Evolutionary conservation across 2,329 filamentous ascomycete genomes (phyloP).

Genomic region (Penicillium sp.): DNA sequence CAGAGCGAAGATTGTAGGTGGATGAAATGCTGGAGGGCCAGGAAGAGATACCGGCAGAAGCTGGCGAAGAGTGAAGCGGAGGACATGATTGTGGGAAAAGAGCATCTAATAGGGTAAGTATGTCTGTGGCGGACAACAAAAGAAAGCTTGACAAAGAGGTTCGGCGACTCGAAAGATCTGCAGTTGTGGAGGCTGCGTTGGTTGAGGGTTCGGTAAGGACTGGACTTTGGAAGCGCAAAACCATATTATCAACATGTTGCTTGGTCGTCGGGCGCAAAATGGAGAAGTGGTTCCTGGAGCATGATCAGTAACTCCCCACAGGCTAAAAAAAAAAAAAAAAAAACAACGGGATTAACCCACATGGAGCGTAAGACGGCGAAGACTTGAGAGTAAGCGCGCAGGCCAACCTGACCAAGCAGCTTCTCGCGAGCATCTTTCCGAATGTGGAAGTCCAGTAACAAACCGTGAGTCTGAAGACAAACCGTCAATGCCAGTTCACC

Average conservation of each 20-base stretch:
- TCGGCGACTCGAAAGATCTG: constrained; percentile 50
- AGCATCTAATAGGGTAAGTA: constrained; percentile 74
- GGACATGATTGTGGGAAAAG: constrained; percentile 60
- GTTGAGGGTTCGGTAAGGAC: constrained; percentile 2
- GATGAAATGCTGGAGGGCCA: constrained; percentile 19
- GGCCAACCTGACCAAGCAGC: constrained; percentile 67
- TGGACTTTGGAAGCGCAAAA: constrained; percentile 26
- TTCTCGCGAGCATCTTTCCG: constrained; percentile 83
- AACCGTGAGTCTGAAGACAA: constrained; percentile 49
- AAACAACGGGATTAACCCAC: constrained; percentile 46
- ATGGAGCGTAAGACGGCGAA: constrained; percentile 67
- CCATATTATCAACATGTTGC: constrained; percentile 38
- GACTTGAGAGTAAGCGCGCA: constrained; percentile 72
- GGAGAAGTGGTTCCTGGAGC: constrained; percentile 34
- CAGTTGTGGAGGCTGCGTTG: neutral
- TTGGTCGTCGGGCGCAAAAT: constrained; percentile 33
- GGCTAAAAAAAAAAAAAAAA: constrained; percentile 24
- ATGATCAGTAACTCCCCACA: constrained; percentile 20
- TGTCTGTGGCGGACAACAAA: constrained; percentile 72
- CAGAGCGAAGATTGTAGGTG: constrained; percentile 18
- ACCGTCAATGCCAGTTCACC: constrained; percentile 18
- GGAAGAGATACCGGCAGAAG: constrained; percentile 24
- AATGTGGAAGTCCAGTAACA: constrained; percentile 85
- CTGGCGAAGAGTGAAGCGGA: constrained; percentile 27
- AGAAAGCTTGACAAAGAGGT: constrained; percentile 56